Base-by-base conservation (phyloP, 2,329 filamentous ascomycete species). In the Myriosclerotinia curreyana region DNA sequence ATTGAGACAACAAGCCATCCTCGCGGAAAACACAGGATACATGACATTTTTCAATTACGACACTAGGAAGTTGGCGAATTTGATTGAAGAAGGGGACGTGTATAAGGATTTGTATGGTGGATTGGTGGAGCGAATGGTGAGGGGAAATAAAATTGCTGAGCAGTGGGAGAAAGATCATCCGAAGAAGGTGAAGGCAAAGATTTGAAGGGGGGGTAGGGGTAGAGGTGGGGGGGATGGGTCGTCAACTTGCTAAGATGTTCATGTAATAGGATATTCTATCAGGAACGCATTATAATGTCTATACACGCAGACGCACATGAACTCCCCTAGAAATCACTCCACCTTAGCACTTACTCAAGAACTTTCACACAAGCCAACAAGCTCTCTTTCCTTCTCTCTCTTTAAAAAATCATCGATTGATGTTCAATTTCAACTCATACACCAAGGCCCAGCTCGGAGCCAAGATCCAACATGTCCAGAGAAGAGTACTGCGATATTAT, bases 21-120 rank as follows among this genome's bases (percentile, higher is more conserved):
- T 53, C 5, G 48, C 59, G 5, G 14, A 44, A 20, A 52, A 42
- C 17, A 34, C 8, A 40, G 22, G 48, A 9, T 31, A 53, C 25
- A 36, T 61, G 2, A 9, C 11, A 25, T 44, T 61, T 5, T 53
- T 61, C 20, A 28, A 61, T 15, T 44, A 44, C 6, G 36, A 61
- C 20, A 61, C 5, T 14, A 34, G 48, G 7, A 44, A 34, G 28
- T 22, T 22, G 6, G 36, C 22, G 38, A 31, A 31, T 51, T 40
- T 51, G 22, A 51, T 60, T 3, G 58, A 53, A 28, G 36, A 4
- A 25, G 34, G 11, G 9, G 48, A 36, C 2, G 36, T 17, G 15
- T 44, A 53, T 61, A 28, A 53, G 15, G 36, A 53, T 53, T 22
- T 60, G 22, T 42, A 44, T 53, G 25, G 42, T 52, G 46, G 1